These are phyloP conservation scores for Pneumocystis jirovecii DNA, from an alignment of 1,139 yeast genomes.

Conservation along the genomic window DNA sequence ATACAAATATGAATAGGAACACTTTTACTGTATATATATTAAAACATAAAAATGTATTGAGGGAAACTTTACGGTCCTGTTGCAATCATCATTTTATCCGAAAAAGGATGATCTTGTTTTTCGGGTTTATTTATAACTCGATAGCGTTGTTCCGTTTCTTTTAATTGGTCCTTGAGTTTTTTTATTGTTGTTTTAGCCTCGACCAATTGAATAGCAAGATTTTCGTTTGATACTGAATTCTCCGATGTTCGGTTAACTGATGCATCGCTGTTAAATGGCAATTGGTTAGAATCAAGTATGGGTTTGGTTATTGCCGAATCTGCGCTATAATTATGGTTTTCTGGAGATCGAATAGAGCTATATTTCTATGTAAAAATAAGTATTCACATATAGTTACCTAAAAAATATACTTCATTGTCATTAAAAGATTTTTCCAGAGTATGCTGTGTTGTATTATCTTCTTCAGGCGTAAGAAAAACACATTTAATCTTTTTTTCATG, in stretches of 20 bases:
- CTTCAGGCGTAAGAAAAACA: conserved; percentile 30
- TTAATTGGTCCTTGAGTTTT: background rate
- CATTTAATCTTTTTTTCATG: conserved; percentile 70
- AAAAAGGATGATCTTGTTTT: background rate
- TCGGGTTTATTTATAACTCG: background rate
- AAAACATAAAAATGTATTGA: background rate
- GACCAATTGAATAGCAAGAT: background rate
- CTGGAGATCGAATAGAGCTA: background rate
- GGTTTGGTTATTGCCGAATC: background rate
- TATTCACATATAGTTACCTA: background rate
- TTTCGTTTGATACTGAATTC: background rate
- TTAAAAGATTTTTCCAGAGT: background rate
- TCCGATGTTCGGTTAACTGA: background rate
- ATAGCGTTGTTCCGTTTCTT: background rate
- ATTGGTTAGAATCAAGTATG: background rate
- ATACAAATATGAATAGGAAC: background rate
- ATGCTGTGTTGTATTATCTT: background rate
- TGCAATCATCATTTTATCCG: background rate
- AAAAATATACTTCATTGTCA: background rate
- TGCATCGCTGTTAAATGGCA: background rate
- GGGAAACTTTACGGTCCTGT: background rate
- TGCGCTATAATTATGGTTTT: background rate
- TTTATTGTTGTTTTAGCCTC: background rate
- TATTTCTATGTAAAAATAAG: background rate
- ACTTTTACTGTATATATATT: background rate